Conservation (phyloP, 495 filamentous ascomycete genomes). For the Tirmania nivea region DNA sequence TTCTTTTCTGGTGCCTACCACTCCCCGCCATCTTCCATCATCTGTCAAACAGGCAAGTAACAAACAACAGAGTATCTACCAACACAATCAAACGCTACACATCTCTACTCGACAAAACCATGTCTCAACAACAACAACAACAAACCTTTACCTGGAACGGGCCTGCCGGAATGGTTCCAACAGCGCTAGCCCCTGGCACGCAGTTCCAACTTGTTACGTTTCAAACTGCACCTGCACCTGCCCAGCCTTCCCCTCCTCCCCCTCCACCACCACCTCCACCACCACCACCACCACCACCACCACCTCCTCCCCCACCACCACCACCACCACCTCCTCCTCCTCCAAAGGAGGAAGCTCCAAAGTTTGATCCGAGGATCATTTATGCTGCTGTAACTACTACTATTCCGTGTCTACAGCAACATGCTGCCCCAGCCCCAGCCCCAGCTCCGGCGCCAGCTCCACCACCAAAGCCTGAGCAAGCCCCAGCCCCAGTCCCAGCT, state of each 20-base stretch:
- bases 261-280: background rate
- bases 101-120: too few relatives aligned
- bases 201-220: background rate
- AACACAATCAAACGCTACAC: too few relatives aligned
- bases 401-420: background rate
- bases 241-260: background rate
- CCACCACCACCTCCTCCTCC: background rate
- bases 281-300: background rate
- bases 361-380: background rate
- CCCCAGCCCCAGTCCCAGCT: background rate
- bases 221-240: background rate
- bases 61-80: too few relatives aligned
- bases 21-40: too few relatives aligned
- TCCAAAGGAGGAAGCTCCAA: background rate
- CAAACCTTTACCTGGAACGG: too few relatives aligned
- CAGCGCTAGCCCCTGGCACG: background rate
- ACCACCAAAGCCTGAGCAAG: background rate
- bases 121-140: too few relatives aligned
- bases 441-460: background rate
- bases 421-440: background rate
- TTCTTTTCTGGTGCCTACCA: too few relatives aligned
- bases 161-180: background rate
- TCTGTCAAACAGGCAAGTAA: too few relatives aligned
- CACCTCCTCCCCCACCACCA: background rate
- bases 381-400: background rate